These are phyloP conservation scores for Eucalyptus urophylla DNA, from an alignment of 345 rosid species.

Conservation along the genomic window DNA sequence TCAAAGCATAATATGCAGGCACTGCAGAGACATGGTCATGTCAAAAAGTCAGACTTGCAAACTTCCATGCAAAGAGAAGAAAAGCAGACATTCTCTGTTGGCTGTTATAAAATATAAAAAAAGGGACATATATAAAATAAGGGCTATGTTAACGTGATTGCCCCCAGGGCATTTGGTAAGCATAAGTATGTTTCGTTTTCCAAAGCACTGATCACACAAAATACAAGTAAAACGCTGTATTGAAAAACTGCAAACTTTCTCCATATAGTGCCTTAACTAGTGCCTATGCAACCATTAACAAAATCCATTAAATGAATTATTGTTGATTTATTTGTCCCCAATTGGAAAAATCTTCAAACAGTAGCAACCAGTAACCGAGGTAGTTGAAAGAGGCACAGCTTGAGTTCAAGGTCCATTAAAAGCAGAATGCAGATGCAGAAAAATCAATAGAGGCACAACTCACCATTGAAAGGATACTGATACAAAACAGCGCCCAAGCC, in stretches of 20 bases:
- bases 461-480: constrained; percentile 85
- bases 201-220: not conserved
- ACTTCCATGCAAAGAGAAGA: not conserved
- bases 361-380: not conserved
- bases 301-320: not conserved
- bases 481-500: constrained; percentile 91
- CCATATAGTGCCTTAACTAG: not conserved
- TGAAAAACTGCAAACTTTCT: not conserved
- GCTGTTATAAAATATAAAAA: not conserved
- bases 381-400: not conserved
- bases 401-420: not conserved
- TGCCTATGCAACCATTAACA: not conserved
- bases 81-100: not conserved
- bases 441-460: not conserved
- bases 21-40: constrained; percentile 35
- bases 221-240: not conserved
- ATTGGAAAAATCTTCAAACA: not conserved
- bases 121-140: not conserved
- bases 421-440: not conserved
- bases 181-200: not conserved
- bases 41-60: not conserved
- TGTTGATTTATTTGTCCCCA: not conserved
- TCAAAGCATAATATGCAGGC: constrained; percentile 91
- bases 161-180: not conserved
- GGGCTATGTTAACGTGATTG: not conserved